Base-by-base conservation (phyloP, 306 rosid genomes). In the Lathyrus oleraceus region DNA sequence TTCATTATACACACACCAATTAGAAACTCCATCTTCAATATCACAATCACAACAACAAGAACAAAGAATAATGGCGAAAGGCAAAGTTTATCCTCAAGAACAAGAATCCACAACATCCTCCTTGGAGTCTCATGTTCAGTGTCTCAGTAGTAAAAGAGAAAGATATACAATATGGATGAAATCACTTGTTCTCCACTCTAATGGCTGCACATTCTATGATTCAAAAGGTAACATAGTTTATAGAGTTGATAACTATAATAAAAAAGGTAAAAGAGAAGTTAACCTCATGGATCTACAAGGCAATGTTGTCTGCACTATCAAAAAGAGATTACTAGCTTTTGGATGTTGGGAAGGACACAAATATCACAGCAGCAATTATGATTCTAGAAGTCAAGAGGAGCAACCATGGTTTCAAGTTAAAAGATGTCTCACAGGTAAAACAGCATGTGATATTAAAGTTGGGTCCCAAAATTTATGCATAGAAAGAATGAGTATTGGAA, bases 81-180 rank as follows among this genome's bases (percentile, higher is more conserved):
- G 83, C 2, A 85, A 75, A 72, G 66, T 88, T 56, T 60, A 82
- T 51, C 89, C 95, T 45, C 78, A 69, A n/a, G 38, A 71, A 14
- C 76, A 69, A 20, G 49, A 65, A 27, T 15, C 52, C 20, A 21
- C 67, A 53, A 6, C 64, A 58, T 61, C 61, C 6, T 72, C 84
- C 6, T 72, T 83, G 11, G 25, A 19, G 1, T 13, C 82, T 10
- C n/a, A 52, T 10, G 30, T 19, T 52, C 30, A 59, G 3, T 51
- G 44, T 17, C 45, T 49, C 15, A 64, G 60, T 11, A 59, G 77
- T 8, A 52, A 68, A 61, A 83, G 86, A 73, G 95, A 85, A 75
- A 84, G 75, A 16, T 88, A 79, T 32, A 94, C 98, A 6, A 62
- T 94, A 12, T 94, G 98, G 98, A 87, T 94, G 97, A 90, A 94